These are phyloP conservation scores for Thermomyces lanuginosus DNA, from an alignment of 2,329 filamentous ascomycete genomes.

Conservation along the genomic window DNA sequence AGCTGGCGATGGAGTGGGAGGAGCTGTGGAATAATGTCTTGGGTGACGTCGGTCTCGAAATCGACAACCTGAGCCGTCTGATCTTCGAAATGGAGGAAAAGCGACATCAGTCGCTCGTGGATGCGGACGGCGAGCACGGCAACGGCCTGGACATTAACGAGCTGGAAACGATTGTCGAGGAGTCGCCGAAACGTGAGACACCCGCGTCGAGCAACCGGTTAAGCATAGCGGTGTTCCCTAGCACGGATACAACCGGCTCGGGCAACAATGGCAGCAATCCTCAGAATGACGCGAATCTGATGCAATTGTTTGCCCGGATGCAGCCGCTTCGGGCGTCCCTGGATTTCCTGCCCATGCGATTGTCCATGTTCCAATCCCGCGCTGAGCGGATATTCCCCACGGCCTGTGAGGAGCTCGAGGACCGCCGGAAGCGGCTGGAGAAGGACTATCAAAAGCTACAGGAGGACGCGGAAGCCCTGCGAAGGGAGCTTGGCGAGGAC, in stretches of 20 bases:
- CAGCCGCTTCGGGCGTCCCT: constrained; percentile 83
- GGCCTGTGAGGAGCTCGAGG: constrained; percentile 75
- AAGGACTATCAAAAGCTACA: constrained; percentile 77
- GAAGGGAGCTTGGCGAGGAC: constrained; percentile 85
- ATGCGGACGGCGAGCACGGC: constrained; percentile 38
- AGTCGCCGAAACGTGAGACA: constrained; percentile 47
- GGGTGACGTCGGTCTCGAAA: constrained; percentile 81
- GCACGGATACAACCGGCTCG: constrained; percentile 24
- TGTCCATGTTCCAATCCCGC: constrained; percentile 69
- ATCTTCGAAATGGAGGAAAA: constrained; percentile 98
- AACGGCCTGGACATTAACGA: constrained; percentile 63
- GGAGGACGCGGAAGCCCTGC: constrained; percentile 71
- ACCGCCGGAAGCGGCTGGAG: constrained; percentile 57
- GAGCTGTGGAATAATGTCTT: constrained; percentile 89
- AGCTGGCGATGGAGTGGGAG: constrained; percentile 98
- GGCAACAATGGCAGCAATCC: constrained; percentile 25
- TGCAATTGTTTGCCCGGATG: constrained; percentile 87
- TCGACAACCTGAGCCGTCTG: constrained; percentile 59
- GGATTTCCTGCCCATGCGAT: constrained; percentile 87
- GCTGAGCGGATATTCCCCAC: constrained; percentile 70
- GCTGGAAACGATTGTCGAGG: constrained; percentile 83
- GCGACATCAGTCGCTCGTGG: constrained; percentile 57
- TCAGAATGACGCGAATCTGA: constrained; percentile 72
- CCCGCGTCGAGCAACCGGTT: constrained; percentile 46
- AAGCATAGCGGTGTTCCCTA: constrained; percentile 40